Base-by-base conservation (phyloP, 345 rosid species). In the Pelargonium nanum region DNA sequence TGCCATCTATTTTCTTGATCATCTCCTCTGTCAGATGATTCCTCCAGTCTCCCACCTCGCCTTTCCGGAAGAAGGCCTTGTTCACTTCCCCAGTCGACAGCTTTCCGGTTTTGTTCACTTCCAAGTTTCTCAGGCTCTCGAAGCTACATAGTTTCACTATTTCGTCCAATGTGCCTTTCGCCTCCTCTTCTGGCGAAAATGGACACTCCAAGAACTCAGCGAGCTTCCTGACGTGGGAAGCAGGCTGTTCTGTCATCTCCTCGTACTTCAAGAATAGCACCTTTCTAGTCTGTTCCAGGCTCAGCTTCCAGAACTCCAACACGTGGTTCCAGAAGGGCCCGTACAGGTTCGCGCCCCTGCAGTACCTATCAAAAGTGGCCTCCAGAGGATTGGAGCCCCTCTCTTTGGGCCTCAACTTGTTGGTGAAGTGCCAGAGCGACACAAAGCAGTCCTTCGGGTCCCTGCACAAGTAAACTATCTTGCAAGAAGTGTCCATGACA, bases 121-220 rank as follows among this genome's bases (percentile, higher is more conserved):
- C 65, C 56, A 61, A 51, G 23, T 53, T 51, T 16, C 65, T 61
- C 30, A 61, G 15, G 24, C 50, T 61, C 22, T 52, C 56, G 15
- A 61, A 51, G 22, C 56, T 61, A 24, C 56, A 61, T 4, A 50
- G 13, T 16, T 28, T 24, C 19, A 61, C 45, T 1, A 61, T 61
- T 17, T 53, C 51, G 21, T 19, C 65, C 34, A 51, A 9, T 12
- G 26, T 34, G 16, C 40, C 65, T 8, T 26, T 44, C 15, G n/a
- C 9, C 19, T 25, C 57, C 30, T 61, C 64, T 19, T 24, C 21
- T 9, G 5, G 6, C 8, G 19, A 52, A 26, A 61, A 30, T 9
- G 56, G 44, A 28, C 30, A 53, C 13, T 32, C 56, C 12, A 61
- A 6, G 65, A 61, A 61, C 34, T 52, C 23, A 9, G 56, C 56